These are phyloP conservation scores for Aureobasidium melanogenum DNA, from an alignment of 2,329 filamentous ascomycete species.

Conservation along the genomic window DNA sequence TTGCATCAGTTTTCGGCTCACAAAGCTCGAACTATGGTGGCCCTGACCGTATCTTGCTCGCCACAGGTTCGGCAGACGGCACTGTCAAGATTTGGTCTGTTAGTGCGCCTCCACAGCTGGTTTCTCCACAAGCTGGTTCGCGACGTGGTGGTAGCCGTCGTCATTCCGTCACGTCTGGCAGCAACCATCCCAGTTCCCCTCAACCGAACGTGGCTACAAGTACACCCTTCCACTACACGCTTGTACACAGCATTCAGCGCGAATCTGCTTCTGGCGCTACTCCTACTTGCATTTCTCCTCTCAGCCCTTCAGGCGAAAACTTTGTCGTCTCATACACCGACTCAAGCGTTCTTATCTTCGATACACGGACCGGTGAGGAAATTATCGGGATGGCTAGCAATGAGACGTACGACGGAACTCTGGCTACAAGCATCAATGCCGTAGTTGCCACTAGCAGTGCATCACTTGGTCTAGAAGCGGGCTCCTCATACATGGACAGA, in stretches of 20 bases:
- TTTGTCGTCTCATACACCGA: slow-evolving; percentile 93
- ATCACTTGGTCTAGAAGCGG: slow-evolving; percentile 65
- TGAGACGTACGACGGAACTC: slow-evolving; percentile 86
- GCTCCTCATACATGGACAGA: slow-evolving; percentile 56
- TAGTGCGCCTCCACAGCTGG: slow-evolving; percentile 77
- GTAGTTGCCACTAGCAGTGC: slow-evolving; percentile 62
- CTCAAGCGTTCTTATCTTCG: slow-evolving; percentile 82
- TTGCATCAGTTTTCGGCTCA: slow-evolving; percentile 69
- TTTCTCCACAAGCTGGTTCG: slow-evolving; percentile 66
- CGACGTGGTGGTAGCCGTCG: slow-evolving; percentile 69
- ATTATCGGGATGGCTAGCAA: slow-evolving; percentile 86
- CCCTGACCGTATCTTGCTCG: slow-evolving; percentile 79
- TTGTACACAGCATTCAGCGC: slow-evolving; percentile 78
- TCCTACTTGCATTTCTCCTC: slow-evolving; percentile 84
- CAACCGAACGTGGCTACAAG: slow-evolving; percentile 79
- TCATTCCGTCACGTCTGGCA: slow-evolving; percentile 90
- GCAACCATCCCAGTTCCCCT: slow-evolving; percentile 80
- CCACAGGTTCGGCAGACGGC: slow-evolving; percentile 83
- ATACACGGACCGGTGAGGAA: slow-evolving; percentile 85
- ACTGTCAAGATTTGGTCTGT: slow-evolving; percentile 91
- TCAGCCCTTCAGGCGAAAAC: slow-evolving; percentile 72
- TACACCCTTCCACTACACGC: slow-evolving; percentile 77
- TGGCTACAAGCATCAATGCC: slow-evolving; percentile 76
- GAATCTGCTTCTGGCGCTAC: slow-evolving; percentile 44
- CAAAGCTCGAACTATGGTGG: slow-evolving; percentile 60